Evolutionary conservation across 148 eudicot genomes (phyloP).

Genomic region (Linanthus parryae): DNA sequence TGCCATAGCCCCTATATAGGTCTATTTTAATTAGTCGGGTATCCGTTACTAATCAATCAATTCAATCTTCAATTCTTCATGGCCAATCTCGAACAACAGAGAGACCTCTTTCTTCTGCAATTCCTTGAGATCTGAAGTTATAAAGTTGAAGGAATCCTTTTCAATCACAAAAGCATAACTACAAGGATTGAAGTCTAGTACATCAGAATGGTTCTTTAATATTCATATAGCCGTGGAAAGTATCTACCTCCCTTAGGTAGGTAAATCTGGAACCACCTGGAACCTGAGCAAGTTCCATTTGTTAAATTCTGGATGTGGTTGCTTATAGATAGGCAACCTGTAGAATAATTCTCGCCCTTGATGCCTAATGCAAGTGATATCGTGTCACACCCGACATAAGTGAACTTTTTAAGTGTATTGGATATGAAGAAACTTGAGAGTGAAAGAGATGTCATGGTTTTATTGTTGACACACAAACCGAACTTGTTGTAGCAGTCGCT

Average conservation of each 20-base stretch:
- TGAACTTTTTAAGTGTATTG: too few relatives aligned
- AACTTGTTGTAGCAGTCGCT: slow-evolving; percentile 1
- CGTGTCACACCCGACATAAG: too few relatives aligned
- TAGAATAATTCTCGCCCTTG: too few relatives aligned
- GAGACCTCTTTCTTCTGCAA: background rate
- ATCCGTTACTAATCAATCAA: too few relatives aligned
- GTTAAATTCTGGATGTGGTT: too few relatives aligned
- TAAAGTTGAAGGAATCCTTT: background rate
- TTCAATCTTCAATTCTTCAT: background rate
- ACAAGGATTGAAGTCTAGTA: background rate
- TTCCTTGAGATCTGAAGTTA: background rate
- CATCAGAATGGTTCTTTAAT: background rate
- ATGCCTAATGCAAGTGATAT: too few relatives aligned
- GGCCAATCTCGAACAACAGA: slow-evolving; percentile 2
- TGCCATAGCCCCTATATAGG: too few relatives aligned
- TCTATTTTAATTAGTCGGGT: too few relatives aligned
- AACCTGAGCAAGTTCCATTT: too few relatives aligned
- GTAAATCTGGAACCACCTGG: too few relatives aligned
- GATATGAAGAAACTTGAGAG: background rate
- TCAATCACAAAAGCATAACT: slow-evolving; percentile 3
- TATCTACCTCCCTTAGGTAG: too few relatives aligned
- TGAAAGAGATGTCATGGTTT: background rate
- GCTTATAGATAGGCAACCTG: too few relatives aligned
- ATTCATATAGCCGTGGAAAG: background rate
- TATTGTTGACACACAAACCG: background rate